These are phyloP conservation scores for Oryza glumipatula DNA, from an alignment of 176 grass and related monocot species.

Conservation along the genomic window DNA sequence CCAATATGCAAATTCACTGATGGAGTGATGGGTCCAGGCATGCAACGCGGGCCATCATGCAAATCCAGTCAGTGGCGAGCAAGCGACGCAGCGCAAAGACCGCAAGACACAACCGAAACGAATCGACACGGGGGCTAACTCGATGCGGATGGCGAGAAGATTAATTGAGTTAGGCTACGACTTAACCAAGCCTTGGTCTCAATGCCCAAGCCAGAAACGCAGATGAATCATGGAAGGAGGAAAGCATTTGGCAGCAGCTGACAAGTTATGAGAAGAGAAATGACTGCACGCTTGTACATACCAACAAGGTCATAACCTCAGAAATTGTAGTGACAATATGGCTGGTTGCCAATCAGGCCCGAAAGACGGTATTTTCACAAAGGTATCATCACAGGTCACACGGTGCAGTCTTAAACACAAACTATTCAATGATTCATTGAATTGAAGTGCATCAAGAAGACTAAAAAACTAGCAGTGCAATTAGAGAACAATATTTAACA, in stretches of 20 bases:
- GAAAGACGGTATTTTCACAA: constrained; percentile 22
- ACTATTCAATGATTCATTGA: neutral
- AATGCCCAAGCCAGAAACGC: too few species aligned
- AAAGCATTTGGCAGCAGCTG: neutral
- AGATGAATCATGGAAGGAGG: too few species aligned
- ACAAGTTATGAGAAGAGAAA: neutral
- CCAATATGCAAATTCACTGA: too few species aligned
- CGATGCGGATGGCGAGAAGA: too few species aligned
- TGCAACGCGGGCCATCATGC: too few species aligned
- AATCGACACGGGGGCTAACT: too few species aligned
- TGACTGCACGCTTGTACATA: neutral
- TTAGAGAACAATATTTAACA: neutral
- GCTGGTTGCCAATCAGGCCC: constrained; percentile 25
- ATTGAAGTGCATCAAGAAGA: neutral
- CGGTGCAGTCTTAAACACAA: constrained; percentile 16
- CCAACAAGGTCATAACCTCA: constrained; percentile 12
- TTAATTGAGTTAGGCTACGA: too few species aligned
- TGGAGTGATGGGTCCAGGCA: too few species aligned
- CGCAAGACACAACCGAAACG: too few species aligned
- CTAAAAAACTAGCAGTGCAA: neutral
- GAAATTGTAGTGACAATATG: neutral
- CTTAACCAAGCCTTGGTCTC: too few species aligned
- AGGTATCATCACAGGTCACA: constrained; percentile 9
- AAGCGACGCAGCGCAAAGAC: too few species aligned
- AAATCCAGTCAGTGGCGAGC: too few species aligned